Evolutionary conservation across 2,329 filamentous ascomycete genomes (phyloP), one percentile per base, ranked within the genome.

Genomic region (Stagonosporopsis tanaceti): DNA sequence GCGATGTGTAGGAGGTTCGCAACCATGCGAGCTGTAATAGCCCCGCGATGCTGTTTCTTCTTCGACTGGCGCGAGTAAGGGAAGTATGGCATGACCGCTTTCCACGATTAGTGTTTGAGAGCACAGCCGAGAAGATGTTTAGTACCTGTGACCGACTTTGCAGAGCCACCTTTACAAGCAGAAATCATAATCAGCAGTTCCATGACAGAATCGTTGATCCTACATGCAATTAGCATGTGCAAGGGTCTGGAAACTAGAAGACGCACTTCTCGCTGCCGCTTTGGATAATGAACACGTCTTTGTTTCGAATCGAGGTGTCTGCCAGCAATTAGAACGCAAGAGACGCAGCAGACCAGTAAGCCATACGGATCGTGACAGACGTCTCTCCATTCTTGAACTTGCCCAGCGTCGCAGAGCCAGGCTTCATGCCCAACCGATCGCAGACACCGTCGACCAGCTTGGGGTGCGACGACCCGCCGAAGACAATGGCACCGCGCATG

Each of bases 31-130:
- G 95, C 95, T 8, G 95, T 97, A 73, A 99, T 98, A 57, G 95
- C 93, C 48, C 95, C 95, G 64, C 95, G 87, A 74, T 98, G 94
- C 54, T 92, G 93, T 81, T 99, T 99, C 84, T 98, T 98, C 84
- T 99, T 99, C 57, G 94, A 98, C 78, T 99, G 95, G 61, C 95
- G 92, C 67, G 93, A 97, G 82, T 99, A 99, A n/a, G 95, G 95
- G 73, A 98, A 99, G 80, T 98, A 98, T 12, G 92, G 92, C 71
- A 95, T 86, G 63, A 95, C 91, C 65, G 92, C 92, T 94, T 72
- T 41, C 22, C 34, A 28, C 38, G 32, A 59, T 67, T 39, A 71
- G 66, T 39, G 53, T 32, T 30, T 50, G 50, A 47, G 30, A 38
- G 15, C n/a, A 40, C 25, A 61, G 20, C 52, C 47, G 58, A 52